Evolutionary conservation across 805 yeast genomes (phyloP), one percentile per base, ranked within the genome.

Genomic region (Isabelozyma heimii): DNA sequence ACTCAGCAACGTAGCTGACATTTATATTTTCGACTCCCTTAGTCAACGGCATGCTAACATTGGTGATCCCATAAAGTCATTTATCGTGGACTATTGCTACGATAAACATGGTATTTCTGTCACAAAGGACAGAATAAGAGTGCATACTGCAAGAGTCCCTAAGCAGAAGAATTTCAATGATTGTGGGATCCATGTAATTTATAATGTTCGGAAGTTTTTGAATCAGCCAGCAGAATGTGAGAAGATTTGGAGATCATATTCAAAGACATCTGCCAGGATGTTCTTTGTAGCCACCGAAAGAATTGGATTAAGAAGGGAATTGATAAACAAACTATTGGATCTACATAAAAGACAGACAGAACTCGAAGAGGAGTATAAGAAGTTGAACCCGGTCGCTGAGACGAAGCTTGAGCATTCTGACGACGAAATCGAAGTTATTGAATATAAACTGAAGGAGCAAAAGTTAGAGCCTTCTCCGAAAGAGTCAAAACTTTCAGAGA

Each of bases 161-260:
- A 82, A 77, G 50, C 99, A 94, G 61, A 83, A 84, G 28, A 94
- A 94, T 63, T 83, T 85, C 68, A 89, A 91, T 61, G 99, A 94
- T 63, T 94, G 99, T 70, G 99, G 99, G 1, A 82, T 94, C 16
- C 97, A 89, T 67, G 88, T 92, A 1, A 85, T 94, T 13, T 85
- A 85, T 56, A 91, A 87, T 57, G 76, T 85, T 10, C 71, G 74
- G 48, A 81, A 77, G 52, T 84, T 89, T 66, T 71, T 85, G 42
- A 68, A 69, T 20, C 66, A 79, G 38, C 80, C 83, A 0, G 56
- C 56, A 0, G 70, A 62, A 20, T 84, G 89, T 45, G 68, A 79
- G 42, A 61, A 61, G 40, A 53, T 79, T 9, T 83, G 88, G 88
- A 62, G 67, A 48, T 56, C 46, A 8, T 37, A 44, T 33, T 46